Evolutionary conservation across 202 grass and related monocot species (phyloP), one percentile per base, ranked within the genome.

Genomic region (Carex sylvatica): DNA sequence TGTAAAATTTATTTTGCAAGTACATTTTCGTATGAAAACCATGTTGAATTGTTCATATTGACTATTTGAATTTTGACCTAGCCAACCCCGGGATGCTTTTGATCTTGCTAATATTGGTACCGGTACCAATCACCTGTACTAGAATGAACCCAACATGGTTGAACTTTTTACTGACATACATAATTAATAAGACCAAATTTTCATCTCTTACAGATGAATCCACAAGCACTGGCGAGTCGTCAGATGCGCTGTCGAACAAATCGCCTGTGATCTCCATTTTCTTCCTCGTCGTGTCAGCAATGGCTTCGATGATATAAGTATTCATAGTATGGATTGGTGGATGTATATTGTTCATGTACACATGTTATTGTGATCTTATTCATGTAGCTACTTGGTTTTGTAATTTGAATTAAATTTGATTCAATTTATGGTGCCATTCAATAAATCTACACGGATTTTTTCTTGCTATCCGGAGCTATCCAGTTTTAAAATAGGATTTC

Each of bases 291-390:
- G 8, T 61, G 14, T 82, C 44, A 2, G 62, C 79, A 66, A 55
- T 82, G 44, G 44, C 23, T 55, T 67, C 62, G 5, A 28, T 82
- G 79, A 82, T 69, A 82, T 82, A 38, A 82, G 19, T 53, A 26
- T 58, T 5, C 35, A 11, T 2, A 36, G 36, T n/a, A 65, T 64
- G 19, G 10, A 63, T 6, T 38, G 19, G 28, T 62, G 14, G 22
- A 44, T 80, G 31, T 63, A 38, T 80, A 5, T 69, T 31, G 5
- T 53, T 28, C 13, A 74, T 22, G 70, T 74, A 16, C 70, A 51
- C 42, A 35, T 35, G 33, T 35, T 30, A 74, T 53, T 74, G 44
- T 16, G 28, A 74, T 53, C 30, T 1, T 74, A 53, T 76, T 76
- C 24, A 76, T 76, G 33, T 35, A 35, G 0, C 38, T 42, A 42